phyloP scores from a whole-genome alignment of 2,329 filamentous ascomycete species.

The Aspergillus quadricinctus region DNA sequence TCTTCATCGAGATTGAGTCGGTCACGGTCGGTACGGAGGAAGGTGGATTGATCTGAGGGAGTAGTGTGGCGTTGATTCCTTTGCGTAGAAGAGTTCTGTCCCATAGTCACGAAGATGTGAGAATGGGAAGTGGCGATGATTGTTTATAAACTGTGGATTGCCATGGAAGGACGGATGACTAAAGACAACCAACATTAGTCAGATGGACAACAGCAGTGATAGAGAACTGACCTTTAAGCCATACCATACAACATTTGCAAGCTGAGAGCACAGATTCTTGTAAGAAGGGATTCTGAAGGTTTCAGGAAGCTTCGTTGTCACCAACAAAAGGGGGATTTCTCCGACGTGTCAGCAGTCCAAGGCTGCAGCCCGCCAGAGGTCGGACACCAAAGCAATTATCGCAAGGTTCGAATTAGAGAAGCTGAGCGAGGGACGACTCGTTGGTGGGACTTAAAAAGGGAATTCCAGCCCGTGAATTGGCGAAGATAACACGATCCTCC shows the following conservation, averaged over 20 bases:
- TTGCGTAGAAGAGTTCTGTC: slow-evolving; percentile 41
- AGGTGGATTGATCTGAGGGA: slow-evolving; percentile 17
- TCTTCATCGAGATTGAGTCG: slow-evolving; percentile 30
- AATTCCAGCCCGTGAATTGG: background rate
- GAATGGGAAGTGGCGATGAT: slow-evolving; percentile 15
- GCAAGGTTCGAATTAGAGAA: background rate
- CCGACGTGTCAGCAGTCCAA: background rate
- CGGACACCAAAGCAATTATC: background rate
- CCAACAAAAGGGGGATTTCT: background rate
- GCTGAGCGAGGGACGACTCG: background rate
- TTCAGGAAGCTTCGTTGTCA: background rate
- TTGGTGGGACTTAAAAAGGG: background rate
- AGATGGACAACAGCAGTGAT: slow-evolving; percentile 5
- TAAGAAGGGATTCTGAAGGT: background rate
- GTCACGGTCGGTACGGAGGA: slow-evolving; percentile 17
- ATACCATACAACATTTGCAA: background rate
- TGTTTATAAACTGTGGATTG: slow-evolving; percentile 24
- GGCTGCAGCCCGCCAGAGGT: background rate
- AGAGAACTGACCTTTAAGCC: background rate
- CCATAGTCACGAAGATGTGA: slow-evolving; percentile 35
- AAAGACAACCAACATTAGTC: slow-evolving; percentile 19
- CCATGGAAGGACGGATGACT: slow-evolving; percentile 27
- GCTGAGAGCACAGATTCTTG: background rate
- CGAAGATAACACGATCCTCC: background rate
- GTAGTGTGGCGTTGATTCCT: slow-evolving; percentile 29